Base-by-base conservation (phyloP, 306 rosid genomes). In the Sindora glabra region DNA sequence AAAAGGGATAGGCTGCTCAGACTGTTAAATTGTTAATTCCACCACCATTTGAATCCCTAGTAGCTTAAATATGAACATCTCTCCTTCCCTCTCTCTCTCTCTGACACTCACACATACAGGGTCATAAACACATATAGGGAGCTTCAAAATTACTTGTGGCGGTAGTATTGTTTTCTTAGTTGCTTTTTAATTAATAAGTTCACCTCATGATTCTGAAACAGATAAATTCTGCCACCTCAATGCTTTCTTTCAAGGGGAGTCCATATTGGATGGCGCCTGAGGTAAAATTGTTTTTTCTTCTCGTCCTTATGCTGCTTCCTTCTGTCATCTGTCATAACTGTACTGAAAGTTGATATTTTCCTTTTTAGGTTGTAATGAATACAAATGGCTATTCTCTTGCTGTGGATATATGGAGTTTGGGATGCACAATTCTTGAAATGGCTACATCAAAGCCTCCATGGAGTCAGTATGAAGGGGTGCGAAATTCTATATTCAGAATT, bases 241-340 rank as follows among this genome's bases (percentile, higher is more conserved):
- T 94, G 94, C 95, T 89, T 48, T 94, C 99, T 71, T 89, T 94
- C 90, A 94, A 94, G 71, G 99, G 97, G 62, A 94, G 99, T 80
- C 99, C 99, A 62, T 82, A 94, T 70, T 94, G 99, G 97, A 94
- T 94, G 99, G 99, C 99, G 15, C 99, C 99, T n/a, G 99, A 92
- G 97, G 97, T 92, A 73, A 57, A 63, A 4, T 39, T 52, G 58
- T 51, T 41, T n/a, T 54, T 16, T 15, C 10, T 40, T 36, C 48
- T 53, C 27, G 37, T 26, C 65, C 51, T 16, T 0, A 5, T 25
- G 25, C 12, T 16, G 17, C n/a, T 25, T 32, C 15, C 47, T 46
- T 22, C 62, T 54, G 8, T 11, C 36, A 13, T 10, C 8, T 23
- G 16, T 19, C 5, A 41, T 73, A n/a, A n/a, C 55, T 33, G 10